These are phyloP conservation scores for Trichoderma erinaceum DNA, from an alignment of 495 filamentous ascomycete species.

Conservation along the genomic window DNA sequence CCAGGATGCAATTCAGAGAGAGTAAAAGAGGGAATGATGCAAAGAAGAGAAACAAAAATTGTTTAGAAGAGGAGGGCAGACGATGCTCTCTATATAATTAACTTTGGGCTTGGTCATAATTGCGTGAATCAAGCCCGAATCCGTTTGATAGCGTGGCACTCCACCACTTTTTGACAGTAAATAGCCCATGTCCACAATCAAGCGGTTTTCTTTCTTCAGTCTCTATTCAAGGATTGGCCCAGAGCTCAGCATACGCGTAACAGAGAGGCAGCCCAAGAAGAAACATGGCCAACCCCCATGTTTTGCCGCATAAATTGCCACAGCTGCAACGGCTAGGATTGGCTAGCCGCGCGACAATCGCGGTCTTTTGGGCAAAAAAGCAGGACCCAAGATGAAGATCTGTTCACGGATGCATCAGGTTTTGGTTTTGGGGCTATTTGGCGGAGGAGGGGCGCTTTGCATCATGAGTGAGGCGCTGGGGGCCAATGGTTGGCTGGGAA, in stretches of 20 bases:
- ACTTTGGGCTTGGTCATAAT: neutral
- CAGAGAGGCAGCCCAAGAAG: constrained; percentile 2
- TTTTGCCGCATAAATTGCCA: neutral
- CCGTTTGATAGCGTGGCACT: neutral
- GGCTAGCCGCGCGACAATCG: constrained; percentile 13
- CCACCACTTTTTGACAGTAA: neutral
- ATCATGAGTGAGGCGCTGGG: neutral
- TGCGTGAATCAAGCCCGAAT: neutral
- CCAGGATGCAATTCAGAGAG: constrained; percentile 4
- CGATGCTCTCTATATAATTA: constrained; percentile 6
- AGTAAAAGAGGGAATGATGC: neutral
- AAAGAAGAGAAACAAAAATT: neutral
- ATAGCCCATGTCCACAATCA: neutral
- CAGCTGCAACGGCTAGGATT: neutral
- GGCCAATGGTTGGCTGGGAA: neutral
- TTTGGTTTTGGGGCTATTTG: neutral
- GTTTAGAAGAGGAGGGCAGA: neutral
- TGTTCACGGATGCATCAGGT: neutral
- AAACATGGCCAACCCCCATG: neutral
- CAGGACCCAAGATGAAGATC: neutral
- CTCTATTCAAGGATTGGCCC: neutral
- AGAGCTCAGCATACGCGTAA: neutral
- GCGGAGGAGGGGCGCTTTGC: constrained; percentile 3
- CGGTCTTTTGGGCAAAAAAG: neutral
- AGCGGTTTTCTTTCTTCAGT: neutral